Evolutionary conservation across 2,329 filamentous ascomycete genomes (phyloP), one percentile per base, ranked within the genome.

Genomic region (Arthrobotrys musiformis): DNA sequence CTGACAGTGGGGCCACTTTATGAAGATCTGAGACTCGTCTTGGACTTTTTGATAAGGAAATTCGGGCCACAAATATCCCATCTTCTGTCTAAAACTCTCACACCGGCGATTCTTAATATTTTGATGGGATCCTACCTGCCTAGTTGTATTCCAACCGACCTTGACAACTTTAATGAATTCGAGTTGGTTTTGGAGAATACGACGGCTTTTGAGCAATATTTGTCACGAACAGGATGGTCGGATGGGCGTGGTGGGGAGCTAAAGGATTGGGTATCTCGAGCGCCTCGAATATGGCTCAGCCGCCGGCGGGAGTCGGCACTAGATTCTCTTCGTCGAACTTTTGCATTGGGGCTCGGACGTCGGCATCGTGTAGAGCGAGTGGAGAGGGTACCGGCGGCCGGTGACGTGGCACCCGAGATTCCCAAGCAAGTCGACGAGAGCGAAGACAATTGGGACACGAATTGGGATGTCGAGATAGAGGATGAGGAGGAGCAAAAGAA

Each of bases 241-340:
- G 63, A 62, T 15, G 24, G 63, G 33, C 88, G 87, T 2, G 85
- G 87, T 54, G 84, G 85, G 66, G 88, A 90, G 33, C 84, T 99
- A 40, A 86, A 88, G 50, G 89, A 92, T 24, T 99, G 95, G 94
- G 90, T 93, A 0, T 88, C 90, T 44, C 90, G 91, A 78, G 91
- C 93, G 0, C 92, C 93, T 0, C 89, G 89, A 70, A 90, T 93
- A 26, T 99, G 95, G 95, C 87, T 98, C 13, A 89, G 89, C 1
- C 94, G 93, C 82, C 91, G 93, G 79, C 90, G 92, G 81, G 93
- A 97, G 81, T 89, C 88, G 35, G 90, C 93, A 0, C 86, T 99
- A 24, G 91, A 94, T 78, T 87, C 88, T 35, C 89, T 96, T 11
- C 89, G 95, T 24, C 87, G 84, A 19, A 88, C 91, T 52, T 86